These are phyloP conservation scores for Mucor irregularis DNA, from an alignment of 371 early-diverging fungal genomes.

Conservation along the genomic window DNA sequence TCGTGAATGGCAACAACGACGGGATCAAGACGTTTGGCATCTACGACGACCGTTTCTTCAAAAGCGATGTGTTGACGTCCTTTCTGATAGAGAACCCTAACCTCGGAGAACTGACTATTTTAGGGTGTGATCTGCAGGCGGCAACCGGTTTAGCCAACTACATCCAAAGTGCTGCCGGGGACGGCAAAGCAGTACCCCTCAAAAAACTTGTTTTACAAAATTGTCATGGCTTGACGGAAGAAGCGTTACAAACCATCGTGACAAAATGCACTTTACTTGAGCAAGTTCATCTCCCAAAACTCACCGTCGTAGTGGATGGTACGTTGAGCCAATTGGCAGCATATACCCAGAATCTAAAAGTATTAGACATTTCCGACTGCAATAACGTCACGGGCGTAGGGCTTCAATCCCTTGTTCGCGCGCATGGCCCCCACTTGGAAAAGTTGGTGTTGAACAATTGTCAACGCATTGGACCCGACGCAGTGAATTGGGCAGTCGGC, in stretches of 20 bases:
- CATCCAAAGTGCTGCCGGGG: no score
- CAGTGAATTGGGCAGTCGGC: slow-evolving; percentile 23
- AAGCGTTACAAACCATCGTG: slow-evolving; percentile 6
- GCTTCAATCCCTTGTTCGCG: slow-evolving; percentile 19
- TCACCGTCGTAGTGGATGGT: slow-evolving; percentile 16
- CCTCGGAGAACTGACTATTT: not conserved
- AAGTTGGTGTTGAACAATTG: slow-evolving; percentile 26
- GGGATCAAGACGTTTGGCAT: not conserved
- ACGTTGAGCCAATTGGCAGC: slow-evolving; percentile 15
- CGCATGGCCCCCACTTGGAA: slow-evolving; percentile 6
- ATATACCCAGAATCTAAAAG: not conserved
- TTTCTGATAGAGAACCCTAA: not conserved
- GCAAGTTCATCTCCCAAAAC: slow-evolving; percentile 5
- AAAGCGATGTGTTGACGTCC: not conserved
- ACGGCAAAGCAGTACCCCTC: not conserved
- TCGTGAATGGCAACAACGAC: not conserved
- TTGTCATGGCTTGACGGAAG: not conserved
- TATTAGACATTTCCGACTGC: slow-evolving; percentile 31
- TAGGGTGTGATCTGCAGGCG: not conserved
- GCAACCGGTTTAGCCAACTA: not conserved
- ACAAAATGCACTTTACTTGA: slow-evolving; percentile 4
- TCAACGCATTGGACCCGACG: slow-evolving; percentile 20
- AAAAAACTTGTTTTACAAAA: not conserved
- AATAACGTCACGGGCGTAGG: slow-evolving; percentile 32
- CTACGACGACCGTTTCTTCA: not conserved